These are phyloP conservation scores for Pythium phragmiticola DNA, from an alignment of 352 stramenopile species.

Conservation along the genomic window DNA sequence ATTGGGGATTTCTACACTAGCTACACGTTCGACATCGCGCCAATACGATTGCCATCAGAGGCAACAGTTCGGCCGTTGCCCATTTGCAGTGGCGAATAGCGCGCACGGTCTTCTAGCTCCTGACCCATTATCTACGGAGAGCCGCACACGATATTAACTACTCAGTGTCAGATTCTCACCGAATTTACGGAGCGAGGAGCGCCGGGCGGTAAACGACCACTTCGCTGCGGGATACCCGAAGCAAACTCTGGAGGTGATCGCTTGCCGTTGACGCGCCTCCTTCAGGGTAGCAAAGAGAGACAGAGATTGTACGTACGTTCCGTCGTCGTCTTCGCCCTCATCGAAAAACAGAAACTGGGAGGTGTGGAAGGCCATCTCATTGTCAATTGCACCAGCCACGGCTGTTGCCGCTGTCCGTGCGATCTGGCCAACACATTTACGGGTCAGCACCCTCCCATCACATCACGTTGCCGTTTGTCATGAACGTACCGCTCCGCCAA, in stretches of 20 bases:
- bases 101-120: constrained; percentile 14
- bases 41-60: background rate
- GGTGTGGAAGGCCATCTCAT: constrained; percentile 53
- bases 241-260: constrained; percentile 4
- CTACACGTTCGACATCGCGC: background rate
- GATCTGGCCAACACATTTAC: constrained; percentile 30
- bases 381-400: constrained; percentile 51
- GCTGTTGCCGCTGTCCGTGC: constrained; percentile 44
- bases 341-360: constrained; percentile 73
- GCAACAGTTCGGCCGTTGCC: background rate
- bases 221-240: background rate
- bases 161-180: constrained; percentile 68
- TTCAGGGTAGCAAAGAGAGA: background rate
- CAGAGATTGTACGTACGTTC: constrained; percentile 50
- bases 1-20: constrained; percentile 18
- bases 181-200: background rate
- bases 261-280: background rate
- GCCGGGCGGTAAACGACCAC: background rate
- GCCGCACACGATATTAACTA: constrained; percentile 69
- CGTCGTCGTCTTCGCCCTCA: constrained; percentile 77
- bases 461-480: too few species aligned
- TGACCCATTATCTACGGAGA: constrained; percentile 59
- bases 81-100: background rate
- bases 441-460: background rate
- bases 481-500: constrained; percentile 57